A percentile compares a stretch with the other conserved stretches of the same genome.
These are phyloP conservation scores for Pseudocercospora macadamiae DNA, from an alignment of 2,329 filamentous ascomycete genomes.

Conservation along the genomic window DNA sequence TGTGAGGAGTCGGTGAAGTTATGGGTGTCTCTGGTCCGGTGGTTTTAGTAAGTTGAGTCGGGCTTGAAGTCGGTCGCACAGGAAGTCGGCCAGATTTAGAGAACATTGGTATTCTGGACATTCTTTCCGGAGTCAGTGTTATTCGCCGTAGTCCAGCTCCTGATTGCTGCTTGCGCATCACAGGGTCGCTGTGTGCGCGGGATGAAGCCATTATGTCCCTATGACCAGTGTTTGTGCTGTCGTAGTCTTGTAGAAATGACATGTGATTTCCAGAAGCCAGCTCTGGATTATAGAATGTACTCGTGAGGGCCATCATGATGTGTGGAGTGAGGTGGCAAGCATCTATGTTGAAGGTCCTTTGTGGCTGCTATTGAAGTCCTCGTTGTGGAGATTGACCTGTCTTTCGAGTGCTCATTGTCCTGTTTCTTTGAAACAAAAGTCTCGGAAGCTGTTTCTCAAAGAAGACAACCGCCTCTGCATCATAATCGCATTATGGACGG, in stretches of 20 bases:
- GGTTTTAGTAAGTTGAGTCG: neutral
- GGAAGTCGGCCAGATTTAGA: neutral
- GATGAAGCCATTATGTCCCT: neutral
- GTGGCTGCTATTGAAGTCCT: conserved; percentile 1
- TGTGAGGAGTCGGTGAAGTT: neutral
- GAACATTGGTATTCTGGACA: neutral
- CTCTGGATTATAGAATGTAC: neutral
- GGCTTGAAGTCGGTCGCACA: neutral
- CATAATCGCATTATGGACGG: conserved; percentile 4
- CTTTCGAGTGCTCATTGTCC: conserved; percentile 4
- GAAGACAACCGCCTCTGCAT: neutral
- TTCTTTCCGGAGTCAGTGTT: neutral
- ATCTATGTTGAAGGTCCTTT: neutral
- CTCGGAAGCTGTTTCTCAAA: neutral
- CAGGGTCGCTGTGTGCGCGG: neutral
- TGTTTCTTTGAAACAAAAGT: neutral
- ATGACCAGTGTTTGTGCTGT: neutral
- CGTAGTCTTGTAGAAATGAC: neutral
- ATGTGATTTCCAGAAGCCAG: neutral
- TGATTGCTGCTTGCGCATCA: neutral
- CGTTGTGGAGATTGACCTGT: neutral
- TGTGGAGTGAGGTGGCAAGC: neutral
- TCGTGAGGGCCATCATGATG: neutral
- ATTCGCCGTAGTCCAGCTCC: neutral
- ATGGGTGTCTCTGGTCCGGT: conserved; percentile 1